Base-by-base conservation (phyloP, 805 yeast genomes). In the Pichia gijzeniarum region DNA sequence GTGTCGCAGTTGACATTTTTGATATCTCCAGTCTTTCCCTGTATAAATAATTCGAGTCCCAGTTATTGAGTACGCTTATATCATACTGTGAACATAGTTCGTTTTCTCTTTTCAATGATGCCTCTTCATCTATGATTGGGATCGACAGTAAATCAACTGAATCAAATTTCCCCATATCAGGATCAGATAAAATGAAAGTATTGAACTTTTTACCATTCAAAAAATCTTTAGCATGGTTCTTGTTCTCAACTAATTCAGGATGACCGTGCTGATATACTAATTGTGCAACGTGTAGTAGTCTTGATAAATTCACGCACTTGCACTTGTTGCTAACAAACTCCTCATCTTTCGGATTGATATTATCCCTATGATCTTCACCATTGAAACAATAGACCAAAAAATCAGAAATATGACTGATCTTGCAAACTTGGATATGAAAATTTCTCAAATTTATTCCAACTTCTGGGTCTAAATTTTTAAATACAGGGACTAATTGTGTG, bases 391-490 rank as follows among this genome's bases (percentile, higher is more conserved):
- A 91, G n/a, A 90, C 77, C 5, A 87, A 67, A 41, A 88, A 76
- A 57, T 86, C 95, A 0, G 93, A 73, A 9, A 88, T 70, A 22
- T 78, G 70, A 30, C 93, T 84, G 49, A 82, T 68, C 58, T 88
- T 89, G n/a, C 88, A 74, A 17, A 80, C 84, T 64, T 91, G 98
- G 46, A 85, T 78, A 58, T 85, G 88, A 62, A 89, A 90, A 58
- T 90, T 86, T 51, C 97, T 73, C 44, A 89, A 71, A 3, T 87
- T 78, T 5, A 86, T 80, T 4, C 95, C 93, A 36, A 74, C 69
- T 46, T 71, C 77, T 14, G 89, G 91, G 53, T 84, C 90, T 55
- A 80, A 59, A 47, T 75, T 70, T 41, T 73, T 64, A 54, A 85
- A 82, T 8, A 68, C 50, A 1, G 86, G 86, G 40, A 76, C 51